Evolutionary conservation across 805 yeast species (phyloP), one percentile per base, ranked within the genome.

Genomic region (Metschnikowia reukaufii): DNA sequence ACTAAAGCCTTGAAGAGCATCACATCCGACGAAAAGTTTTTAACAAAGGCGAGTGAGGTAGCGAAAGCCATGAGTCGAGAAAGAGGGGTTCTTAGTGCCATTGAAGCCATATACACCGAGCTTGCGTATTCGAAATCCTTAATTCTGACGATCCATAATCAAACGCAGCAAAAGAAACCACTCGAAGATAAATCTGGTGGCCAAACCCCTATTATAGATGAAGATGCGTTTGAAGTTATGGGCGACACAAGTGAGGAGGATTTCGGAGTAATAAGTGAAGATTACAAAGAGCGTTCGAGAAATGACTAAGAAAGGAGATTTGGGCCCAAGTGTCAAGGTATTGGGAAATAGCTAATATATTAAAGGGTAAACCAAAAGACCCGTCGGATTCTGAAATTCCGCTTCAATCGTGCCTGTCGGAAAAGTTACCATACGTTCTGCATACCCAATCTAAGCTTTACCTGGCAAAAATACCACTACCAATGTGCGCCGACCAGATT

Each of bases 61-160:
- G 88, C 96, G 15, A 74, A 72, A 36, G 73, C 73, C 36, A 87
- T 92, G 47, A 65, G 78, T 9, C 64, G 68, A n/a, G 98, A 92
- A 61, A 71, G 85, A 58, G 98, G 98, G 2, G 96, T 90, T 6
- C 68, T 68, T 20, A 74, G 72, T 15, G 97, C 97, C 0, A 81
- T 92, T 35, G 82, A 81, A 44, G 69, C 81, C 7, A 86, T 92
- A n/a, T 92, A 91, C 64, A 73, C 81, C 1, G 88, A 88, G 57
- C 62, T 89, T 62, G 90, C 83, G 42, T 91, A 91, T 63, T 87
- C 96, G 1, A 72, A 78, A 49, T 78, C 76, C 30, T 63, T 86
- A 54, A 76, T 82, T 19, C 47, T 72, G 27, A 66, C 70, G 32
- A 83, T 81, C 57, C 72, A 70, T 19, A 64, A 67, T 44, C 54